Evolutionary conservation across 2,329 filamentous ascomycete species (phyloP).

Genomic region (Epichloe typhina): DNA sequence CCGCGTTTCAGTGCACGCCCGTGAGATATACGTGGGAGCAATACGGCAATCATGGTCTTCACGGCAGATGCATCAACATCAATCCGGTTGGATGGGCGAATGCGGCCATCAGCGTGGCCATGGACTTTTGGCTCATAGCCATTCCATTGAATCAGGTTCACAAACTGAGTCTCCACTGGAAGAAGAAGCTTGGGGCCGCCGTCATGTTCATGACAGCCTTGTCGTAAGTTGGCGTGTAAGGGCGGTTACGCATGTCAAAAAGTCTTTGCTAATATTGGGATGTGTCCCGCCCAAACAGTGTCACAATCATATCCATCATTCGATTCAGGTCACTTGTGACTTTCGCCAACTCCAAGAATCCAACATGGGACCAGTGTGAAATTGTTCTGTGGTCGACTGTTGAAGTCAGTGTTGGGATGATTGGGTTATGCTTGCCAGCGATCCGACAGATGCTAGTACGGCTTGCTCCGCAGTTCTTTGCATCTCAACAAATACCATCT

Average conservation of each 20-base stretch:
- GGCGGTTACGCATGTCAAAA: no score
- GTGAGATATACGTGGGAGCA: conserved; percentile 32
- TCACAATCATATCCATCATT: conserved; percentile 11
- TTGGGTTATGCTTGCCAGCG: neutral
- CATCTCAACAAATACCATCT: neutral
- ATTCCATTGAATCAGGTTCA: conserved; percentile 27
- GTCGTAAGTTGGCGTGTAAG: conserved; percentile 4
- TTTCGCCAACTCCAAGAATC: conserved; percentile 10
- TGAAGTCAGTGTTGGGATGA: conserved; percentile 5
- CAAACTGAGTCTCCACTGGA: conserved; percentile 21
- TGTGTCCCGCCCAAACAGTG: conserved; percentile 1
- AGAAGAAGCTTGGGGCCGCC: conserved; percentile 26
- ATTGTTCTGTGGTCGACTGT: conserved; percentile 11
- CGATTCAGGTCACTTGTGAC: conserved; percentile 9
- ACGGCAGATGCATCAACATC: conserved; percentile 30
- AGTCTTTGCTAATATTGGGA: no score
- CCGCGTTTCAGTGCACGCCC: conserved; percentile 31
- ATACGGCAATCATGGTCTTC: conserved; percentile 27
- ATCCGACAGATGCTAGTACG: neutral
- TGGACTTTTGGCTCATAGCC: conserved; percentile 32
- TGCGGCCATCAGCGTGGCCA: conserved; percentile 29
- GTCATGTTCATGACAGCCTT: conserved; percentile 24
- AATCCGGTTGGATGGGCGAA: conserved; percentile 31
- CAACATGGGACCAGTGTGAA: conserved; percentile 10
- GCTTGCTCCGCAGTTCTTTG: neutral